These are phyloP conservation scores for Aureobasidium zeae DNA, from an alignment of 2,329 filamentous ascomycete species.

Conservation along the genomic window DNA sequence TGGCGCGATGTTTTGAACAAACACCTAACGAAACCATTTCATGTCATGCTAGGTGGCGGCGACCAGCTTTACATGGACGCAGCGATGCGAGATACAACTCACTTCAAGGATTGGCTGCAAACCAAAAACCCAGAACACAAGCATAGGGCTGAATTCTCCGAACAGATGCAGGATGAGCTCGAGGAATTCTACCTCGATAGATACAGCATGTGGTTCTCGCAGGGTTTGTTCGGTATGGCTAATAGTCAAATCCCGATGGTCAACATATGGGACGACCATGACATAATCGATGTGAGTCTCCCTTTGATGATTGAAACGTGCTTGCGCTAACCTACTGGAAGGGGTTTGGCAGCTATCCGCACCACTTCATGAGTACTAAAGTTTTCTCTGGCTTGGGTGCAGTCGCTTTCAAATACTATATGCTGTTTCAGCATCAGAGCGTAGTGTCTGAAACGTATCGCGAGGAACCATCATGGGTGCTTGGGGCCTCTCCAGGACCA, in stretches of 20 bases:
- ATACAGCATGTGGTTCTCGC: constrained; percentile 93
- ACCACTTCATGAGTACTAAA: constrained; percentile 82
- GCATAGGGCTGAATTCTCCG: constrained; percentile 65
- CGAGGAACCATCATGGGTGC: constrained; percentile 82
- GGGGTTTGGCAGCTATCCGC: constrained; percentile 86
- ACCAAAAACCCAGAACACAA: constrained; percentile 74
- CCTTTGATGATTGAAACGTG: neutral
- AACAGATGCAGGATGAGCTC: constrained; percentile 77
- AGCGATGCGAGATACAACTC: constrained; percentile 61
- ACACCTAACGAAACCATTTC: constrained; percentile 87
- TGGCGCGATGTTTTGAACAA: constrained; percentile 93
- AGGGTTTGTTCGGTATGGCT: constrained; percentile 86
- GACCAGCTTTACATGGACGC: constrained; percentile 96
- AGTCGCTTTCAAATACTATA: constrained; percentile 95
- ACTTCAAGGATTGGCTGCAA: constrained; percentile 77
- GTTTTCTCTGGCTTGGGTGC: constrained; percentile 85
- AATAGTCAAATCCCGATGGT: constrained; percentile 95
- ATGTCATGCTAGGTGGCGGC: constrained; percentile 95
- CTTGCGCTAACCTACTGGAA: constrained; percentile 35
- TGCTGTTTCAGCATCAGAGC: constrained; percentile 96
- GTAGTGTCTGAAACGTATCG: constrained; percentile 68
- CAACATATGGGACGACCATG: constrained; percentile 94
- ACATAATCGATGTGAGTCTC: constrained; percentile 41
- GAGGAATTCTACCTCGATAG: constrained; percentile 81
- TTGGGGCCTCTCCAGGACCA: constrained; percentile 70